Evolutionary conservation across 768 basidiomycete genomes (phyloP).

Genomic region (Leucosporidium creatinivorum): DNA sequence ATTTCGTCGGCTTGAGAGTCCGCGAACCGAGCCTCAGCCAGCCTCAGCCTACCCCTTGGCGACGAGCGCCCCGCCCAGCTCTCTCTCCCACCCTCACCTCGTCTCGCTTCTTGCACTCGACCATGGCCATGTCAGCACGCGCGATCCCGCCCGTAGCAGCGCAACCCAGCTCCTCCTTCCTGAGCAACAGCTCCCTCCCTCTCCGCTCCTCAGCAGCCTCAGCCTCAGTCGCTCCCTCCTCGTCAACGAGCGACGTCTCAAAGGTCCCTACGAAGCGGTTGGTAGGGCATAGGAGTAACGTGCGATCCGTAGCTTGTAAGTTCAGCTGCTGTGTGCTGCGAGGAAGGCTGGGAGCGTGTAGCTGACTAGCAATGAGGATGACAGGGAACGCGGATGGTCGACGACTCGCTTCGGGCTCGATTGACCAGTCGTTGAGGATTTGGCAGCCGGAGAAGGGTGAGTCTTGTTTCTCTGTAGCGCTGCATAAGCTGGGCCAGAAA

Average conservation of each 20-base stretch:
- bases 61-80: neutral
- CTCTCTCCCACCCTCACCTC: neutral
- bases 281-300: neutral
- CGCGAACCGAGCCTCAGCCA: neutral
- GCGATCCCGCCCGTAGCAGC: no score
- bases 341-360: no score
- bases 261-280: neutral
- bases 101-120: neutral
- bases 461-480: neutral
- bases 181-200: neutral
- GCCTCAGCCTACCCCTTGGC: neutral
- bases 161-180: no score
- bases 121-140: neutral
- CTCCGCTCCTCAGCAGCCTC: neutral
- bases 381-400: constrained; percentile 32
- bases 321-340: neutral
- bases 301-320: constrained; percentile 2
- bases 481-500: no score
- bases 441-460: constrained; percentile 31
- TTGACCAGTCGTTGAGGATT: constrained; percentile 22
- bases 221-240: neutral
- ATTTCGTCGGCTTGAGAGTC: neutral
- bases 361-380: neutral
- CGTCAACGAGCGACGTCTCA: neutral
- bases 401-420: constrained; percentile 19